A percentile compares a stretch with the other conserved stretches of the same genome.
Evolutionary conservation across 176 grass and related monocot genomes (phyloP).

Genomic region (Musa itinerans): DNA sequence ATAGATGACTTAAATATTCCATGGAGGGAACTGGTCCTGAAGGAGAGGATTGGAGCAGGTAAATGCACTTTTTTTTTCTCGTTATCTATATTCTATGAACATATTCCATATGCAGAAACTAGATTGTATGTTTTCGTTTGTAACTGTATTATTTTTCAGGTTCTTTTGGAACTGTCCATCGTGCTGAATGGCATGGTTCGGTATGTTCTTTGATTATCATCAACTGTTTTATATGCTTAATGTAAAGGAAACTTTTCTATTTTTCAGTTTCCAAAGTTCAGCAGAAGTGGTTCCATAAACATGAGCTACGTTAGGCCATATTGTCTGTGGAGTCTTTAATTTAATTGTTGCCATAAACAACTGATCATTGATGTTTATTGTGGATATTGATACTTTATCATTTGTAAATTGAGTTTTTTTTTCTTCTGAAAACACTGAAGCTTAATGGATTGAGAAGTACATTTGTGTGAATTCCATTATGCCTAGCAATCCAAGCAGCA

Average conservation of each 20-base stretch:
- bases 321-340: not conserved
- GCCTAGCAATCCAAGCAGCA: too few species aligned
- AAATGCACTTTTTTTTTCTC: not conserved
- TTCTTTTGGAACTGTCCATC: slow-evolving; percentile 88
- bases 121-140: not conserved
- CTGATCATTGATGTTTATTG: not conserved
- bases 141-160: slow-evolving; percentile 24
- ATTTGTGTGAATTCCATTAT: too few species aligned
- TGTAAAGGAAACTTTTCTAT: not conserved
- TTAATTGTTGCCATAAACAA: not conserved
- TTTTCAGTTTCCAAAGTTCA: not conserved
- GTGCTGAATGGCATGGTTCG: slow-evolving; percentile 80
- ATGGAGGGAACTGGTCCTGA: slow-evolving; percentile 66
- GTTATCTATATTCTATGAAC: not conserved
- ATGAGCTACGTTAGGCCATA: not conserved
- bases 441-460: too few species aligned
- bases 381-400: not conserved
- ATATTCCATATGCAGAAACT: not conserved
- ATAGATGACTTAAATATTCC: slow-evolving; percentile 61
- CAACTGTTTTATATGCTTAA: slow-evolving; percentile 1
- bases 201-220: slow-evolving; percentile 33
- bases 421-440: too few species aligned
- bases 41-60: slow-evolving; percentile 83
- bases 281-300: not conserved
- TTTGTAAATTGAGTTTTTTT: not conserved